Base-by-base conservation (phyloP, 805 yeast genomes). In the Kuraishia capsulata region DNA sequence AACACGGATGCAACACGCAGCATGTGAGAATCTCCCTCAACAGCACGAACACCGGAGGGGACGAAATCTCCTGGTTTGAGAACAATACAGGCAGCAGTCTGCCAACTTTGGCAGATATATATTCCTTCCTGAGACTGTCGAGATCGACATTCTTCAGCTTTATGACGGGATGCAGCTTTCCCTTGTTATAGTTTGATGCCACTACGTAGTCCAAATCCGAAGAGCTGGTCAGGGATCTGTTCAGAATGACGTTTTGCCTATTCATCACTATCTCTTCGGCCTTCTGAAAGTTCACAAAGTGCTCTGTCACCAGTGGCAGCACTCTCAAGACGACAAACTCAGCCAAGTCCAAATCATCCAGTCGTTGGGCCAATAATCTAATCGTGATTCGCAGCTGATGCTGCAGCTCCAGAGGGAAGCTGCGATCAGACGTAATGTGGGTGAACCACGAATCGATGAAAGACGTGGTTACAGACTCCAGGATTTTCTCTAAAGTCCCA, bases 271-370 rank as follows among this genome's bases (percentile, higher is more conserved):
- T 33, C 11, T 63, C 69, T 24, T 62, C 65, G 0, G 76, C 74
- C 18, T 17, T 9, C 19, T 14, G 33, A 49, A 69, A 84, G 5
- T 62, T 60, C 5, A 63, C 59, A 42, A 81, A 69, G 53, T 88
- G 95, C 10, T 68, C 71, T 1, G 84, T 78, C 1, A 86, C 5
- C 1, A 80, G 47, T 0, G 96, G 96, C 5, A 84, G 39, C 0
- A 84, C 26, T 33, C 68, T 67, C 23, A 75, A 59, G 1, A 85
- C 78, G 3, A 82, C 42, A 23, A 86, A 51, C 31, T 68, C 67
- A 1, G 87, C 65, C 17, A 73, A 57, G 48, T 85, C 86, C 1
- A 77, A 41, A 0, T 51, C 48, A 0, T 43, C 50, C 1, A 79
- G 41, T 23, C 81, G 56, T 3, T 44, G 41, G 20, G 68, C 67